Base-by-base conservation (phyloP, 306 rosid genomes). In the Alnus rubra region DNA sequence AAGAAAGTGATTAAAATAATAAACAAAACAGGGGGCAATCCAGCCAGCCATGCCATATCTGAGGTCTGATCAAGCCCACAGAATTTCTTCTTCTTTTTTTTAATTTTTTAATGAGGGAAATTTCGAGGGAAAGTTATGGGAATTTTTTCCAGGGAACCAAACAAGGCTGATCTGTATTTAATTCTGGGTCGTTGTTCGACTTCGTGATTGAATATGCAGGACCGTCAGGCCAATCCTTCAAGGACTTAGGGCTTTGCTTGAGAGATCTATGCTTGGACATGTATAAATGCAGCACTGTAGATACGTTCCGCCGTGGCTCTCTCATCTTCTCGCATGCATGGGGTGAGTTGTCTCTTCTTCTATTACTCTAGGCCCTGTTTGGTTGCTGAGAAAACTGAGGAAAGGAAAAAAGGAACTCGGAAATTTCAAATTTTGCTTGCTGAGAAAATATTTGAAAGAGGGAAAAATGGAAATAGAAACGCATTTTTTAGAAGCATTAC, bases 261-360 rank as follows among this genome's bases (percentile, higher is more conserved):
- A 31, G 51, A 78, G 78, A 76, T 86, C 84, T 87, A 75, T 80
- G 62, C 71, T 79, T 67, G 75, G 74, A 81, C 45, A 51, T 62
- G 31, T 69, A 73, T 92, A 82, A 82, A 92, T 94, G 96, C 89
- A 82, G 70, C 65, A 76, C 87, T 78, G 77, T 78, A 44, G 84
- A 71, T 84, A 77, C 81, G 69, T 86, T 84, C 97, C 88, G 45
- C 82, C 91, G 76, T 89, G 92, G 89, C 71, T 88, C 87, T 87
- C 63, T 76, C 84, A 74, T 76, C 78, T 90, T 86, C 76, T 92
- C 81, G 67, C 88, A 2, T 84, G 91, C 88, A 83, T 92, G 92
- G 94, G 97, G 98, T 94, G 74, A 88, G 86, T 85, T 80, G 18
- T 75, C 81, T 77, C 39, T 72, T 82, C 75, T 74, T 60, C 69